These are phyloP conservation scores for Penicillium silybi DNA, from an alignment of 495 filamentous ascomycete genomes.

Conservation along the genomic window DNA sequence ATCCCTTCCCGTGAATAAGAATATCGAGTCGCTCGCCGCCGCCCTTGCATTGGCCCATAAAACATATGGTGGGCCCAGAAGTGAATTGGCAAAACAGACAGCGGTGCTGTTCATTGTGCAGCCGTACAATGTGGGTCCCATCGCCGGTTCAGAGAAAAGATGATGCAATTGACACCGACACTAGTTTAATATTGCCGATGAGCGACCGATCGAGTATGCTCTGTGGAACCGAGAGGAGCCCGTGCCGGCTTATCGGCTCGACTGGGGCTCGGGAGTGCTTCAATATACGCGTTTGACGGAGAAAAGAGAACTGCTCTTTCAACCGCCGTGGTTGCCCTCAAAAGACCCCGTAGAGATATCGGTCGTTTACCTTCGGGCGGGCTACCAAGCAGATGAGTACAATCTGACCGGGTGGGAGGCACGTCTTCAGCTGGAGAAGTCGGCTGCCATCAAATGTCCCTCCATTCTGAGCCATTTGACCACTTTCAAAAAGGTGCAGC, in stretches of 20 bases:
- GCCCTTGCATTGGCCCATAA: conserved; percentile 63
- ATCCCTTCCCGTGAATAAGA: conserved; percentile 59
- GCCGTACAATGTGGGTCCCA: conserved; percentile 50
- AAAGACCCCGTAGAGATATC: conserved; percentile 59
- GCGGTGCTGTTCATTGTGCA: conserved; percentile 77
- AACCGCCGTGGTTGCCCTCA: conserved; percentile 54
- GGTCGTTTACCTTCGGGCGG: conserved; percentile 76
- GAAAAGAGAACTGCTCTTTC: conserved; percentile 64
- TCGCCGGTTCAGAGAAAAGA: background rate
- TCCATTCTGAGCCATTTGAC: conserved; percentile 77
- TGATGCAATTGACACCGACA: background rate
- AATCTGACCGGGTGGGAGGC: conserved; percentile 55
- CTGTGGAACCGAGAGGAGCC: conserved; percentile 52
- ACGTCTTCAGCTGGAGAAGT: conserved; percentile 68
- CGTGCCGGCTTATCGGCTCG: conserved; percentile 47
- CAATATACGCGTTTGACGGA: conserved; percentile 55
- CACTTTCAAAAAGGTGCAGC: conserved; percentile 85
- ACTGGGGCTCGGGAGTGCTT: conserved; percentile 58
- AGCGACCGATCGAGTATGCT: conserved; percentile 48
- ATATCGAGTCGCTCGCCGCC: conserved; percentile 55
- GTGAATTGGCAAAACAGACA: conserved; percentile 14
- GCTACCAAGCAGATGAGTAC: conserved; percentile 77
- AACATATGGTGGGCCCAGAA: conserved; percentile 53
- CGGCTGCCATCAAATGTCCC: conserved; percentile 79
- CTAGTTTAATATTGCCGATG: conserved; percentile 76